Base-by-base conservation (phyloP, 306 rosid species). In the Urtica urens region DNA sequence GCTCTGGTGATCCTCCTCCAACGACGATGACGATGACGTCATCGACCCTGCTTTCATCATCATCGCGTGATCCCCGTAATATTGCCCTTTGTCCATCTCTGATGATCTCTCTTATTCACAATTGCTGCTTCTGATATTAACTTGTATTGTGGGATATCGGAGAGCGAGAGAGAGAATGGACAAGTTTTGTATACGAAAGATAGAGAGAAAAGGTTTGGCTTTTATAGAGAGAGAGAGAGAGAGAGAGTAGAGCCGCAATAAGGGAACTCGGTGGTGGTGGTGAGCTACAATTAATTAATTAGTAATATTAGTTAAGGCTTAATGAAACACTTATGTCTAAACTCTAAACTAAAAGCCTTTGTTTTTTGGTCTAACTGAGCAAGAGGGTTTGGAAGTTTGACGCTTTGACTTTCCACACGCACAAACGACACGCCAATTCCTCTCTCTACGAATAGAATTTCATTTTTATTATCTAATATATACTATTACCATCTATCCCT, bases 321-420 rank as follows among this genome's bases (percentile, higher is more conserved):
- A 34, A 42, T 51, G 10, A 29, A 61, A 57, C 52, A 60, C 65
- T 55, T 59, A 57, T 58, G 10, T 20, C 71, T 47, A n/a, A n/a
- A n/a, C n/a, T n/a, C n/a, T n/a, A n/a, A n/a, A n/a, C n/a, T n/a
- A n/a, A n/a, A n/a, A n/a, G n/a, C n/a, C n/a, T n/a, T n/a, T n/a
- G n/a, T n/a, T n/a, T n/a, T n/a, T n/a, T n/a, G n/a, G n/a, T n/a
- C 29, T 35, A 65, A 45, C 43, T 21, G 42, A 31, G 13, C 37
- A 31, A 31, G 37, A 22, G 30, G 63, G 75, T 59, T 47, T 63
- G 55, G 49, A 73, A 75, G 82, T 73, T 75, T 69, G 82, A 80
- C 75, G 33, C 71, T 76, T 79, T 80, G 95, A 80, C 93, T 85
- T 75, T 75, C 54, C n/a, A 49, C 25, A 27, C 23, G 10, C 38